Evolutionary conservation across 1,284 basidiomycete genomes (phyloP).

Genomic region (Trichosporon asahii): DNA sequence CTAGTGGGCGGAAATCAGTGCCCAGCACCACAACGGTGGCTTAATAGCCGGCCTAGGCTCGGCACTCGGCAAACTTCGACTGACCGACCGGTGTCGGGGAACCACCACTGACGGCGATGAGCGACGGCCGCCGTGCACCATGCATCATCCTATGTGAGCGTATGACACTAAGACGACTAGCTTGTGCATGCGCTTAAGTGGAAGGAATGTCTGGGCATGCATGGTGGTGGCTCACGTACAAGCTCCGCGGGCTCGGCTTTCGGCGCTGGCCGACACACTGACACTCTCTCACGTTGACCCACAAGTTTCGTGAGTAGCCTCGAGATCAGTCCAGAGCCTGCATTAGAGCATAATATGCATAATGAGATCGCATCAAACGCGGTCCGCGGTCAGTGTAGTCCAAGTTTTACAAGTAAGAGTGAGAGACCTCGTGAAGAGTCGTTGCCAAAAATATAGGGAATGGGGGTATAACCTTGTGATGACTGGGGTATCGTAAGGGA

Average conservation of each 20-base stretch:
- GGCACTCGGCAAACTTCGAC: conserved; percentile 2
- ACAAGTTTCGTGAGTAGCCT: no score
- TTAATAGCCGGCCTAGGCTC: background rate
- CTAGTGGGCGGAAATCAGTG: background rate
- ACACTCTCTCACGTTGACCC: no score
- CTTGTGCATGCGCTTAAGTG: background rate
- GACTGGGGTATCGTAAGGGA: background rate
- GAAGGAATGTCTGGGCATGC: no score
- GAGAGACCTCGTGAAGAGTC: conserved; percentile 2
- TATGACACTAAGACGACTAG: background rate
- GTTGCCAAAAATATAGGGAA: conserved; percentile 5
- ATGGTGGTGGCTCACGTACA: no score
- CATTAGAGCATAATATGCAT: conserved; percentile 5
- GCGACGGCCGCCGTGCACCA: background rate
- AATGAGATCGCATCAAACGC: conserved; percentile 7
- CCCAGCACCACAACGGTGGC: background rate
- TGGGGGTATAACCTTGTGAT: conserved; percentile 7
- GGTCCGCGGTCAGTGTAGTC: background rate
- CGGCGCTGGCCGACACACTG: no score
- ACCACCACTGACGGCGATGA: background rate
- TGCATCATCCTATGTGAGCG: background rate
- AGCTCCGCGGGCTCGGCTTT: no score
- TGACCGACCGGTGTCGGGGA: background rate
- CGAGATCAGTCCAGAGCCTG: no score
- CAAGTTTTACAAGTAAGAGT: background rate